phyloP scores from a whole-genome alignment of 352 stramenopile species.

The Phytophthora palmivora region DNA sequence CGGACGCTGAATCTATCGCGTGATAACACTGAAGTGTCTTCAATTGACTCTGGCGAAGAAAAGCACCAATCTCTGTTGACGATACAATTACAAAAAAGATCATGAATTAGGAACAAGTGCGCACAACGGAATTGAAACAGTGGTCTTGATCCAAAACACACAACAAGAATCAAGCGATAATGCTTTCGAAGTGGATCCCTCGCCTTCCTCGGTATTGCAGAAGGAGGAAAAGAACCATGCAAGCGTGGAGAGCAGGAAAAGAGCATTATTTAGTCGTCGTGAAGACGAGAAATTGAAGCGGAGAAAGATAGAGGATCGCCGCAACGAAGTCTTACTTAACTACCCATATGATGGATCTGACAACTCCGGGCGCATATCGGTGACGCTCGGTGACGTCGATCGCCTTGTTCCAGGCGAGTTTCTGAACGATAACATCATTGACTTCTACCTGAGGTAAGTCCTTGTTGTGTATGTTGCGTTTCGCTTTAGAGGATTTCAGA shows the following conservation, averaged over 20 bases:
- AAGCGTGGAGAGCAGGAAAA: conserved; percentile 25
- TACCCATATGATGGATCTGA: conserved; percentile 74
- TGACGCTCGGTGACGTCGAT: conserved; percentile 90
- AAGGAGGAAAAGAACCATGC: conserved; percentile 27
- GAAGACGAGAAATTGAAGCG: conserved; percentile 31
- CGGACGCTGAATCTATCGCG: conserved; percentile 28
- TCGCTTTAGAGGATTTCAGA: too few species aligned
- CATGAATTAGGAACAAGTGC: background rate
- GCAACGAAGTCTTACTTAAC: conserved; percentile 54
- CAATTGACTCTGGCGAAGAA: conserved; percentile 19
- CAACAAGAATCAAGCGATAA: conserved; percentile 8
- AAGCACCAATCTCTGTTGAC: conserved; percentile 28
- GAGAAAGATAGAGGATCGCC: conserved; percentile 39
- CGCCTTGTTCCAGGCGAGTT: conserved; percentile 91
- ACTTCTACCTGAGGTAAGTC: conserved; percentile 91
- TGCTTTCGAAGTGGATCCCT: conserved; percentile 1
- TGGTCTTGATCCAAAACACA: conserved; percentile 17
- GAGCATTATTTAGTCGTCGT: conserved; percentile 19
- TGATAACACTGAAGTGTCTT: conserved; percentile 10
- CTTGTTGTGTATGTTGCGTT: too few species aligned
- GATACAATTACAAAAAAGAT: conserved; percentile 5
- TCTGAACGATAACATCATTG: conserved; percentile 94
- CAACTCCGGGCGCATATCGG: conserved; percentile 55
- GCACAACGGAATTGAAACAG: background rate
- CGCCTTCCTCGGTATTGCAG: conserved; percentile 1